Evolutionary conservation across 257 asterid genomes (phyloP).

Genomic region (Solanum sejunctum): DNA sequence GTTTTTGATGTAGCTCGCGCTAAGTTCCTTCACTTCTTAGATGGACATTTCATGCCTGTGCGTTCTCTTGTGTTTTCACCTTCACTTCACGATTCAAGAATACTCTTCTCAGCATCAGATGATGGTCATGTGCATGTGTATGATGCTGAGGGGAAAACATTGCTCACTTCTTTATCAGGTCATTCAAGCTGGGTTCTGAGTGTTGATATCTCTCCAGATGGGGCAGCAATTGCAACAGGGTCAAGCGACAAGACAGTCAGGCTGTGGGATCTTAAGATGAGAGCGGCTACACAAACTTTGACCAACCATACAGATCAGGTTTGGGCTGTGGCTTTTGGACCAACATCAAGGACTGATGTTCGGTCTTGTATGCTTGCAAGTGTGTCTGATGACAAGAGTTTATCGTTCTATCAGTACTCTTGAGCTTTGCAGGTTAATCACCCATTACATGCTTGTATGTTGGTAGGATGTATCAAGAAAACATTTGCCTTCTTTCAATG

Average conservation of each 20-base stretch:
- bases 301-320: slow-evolving; percentile 83
- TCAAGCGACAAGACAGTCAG: slow-evolving; percentile 80
- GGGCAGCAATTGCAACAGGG: slow-evolving; percentile 84
- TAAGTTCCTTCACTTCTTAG: slow-evolving; percentile 80
- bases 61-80: slow-evolving; percentile 83
- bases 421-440: not conserved
- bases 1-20: slow-evolving; percentile 64
- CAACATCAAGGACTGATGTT: slow-evolving; percentile 40
- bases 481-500: not conserved
- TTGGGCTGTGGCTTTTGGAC: slow-evolving; percentile 92
- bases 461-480: not conserved
- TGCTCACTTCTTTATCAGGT: slow-evolving; percentile 69
- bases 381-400: slow-evolving; percentile 79
- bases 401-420: slow-evolving; percentile 66
- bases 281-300: slow-evolving; percentile 75
- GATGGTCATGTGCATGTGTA: slow-evolving; percentile 80
- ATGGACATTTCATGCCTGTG: slow-evolving; percentile 93
- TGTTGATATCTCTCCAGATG: slow-evolving; percentile 82
- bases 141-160: slow-evolving; percentile 70
- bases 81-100: slow-evolving; percentile 64
- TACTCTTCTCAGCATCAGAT: slow-evolving; percentile 88
- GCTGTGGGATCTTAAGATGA: slow-evolving; percentile 93
- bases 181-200: slow-evolving; percentile 91
- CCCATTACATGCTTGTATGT: not conserved
- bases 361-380: slow-evolving; percentile 80